Base-by-base conservation (phyloP, 106 monocot genomes). In the Alisma plantagoaquatica region DNA sequence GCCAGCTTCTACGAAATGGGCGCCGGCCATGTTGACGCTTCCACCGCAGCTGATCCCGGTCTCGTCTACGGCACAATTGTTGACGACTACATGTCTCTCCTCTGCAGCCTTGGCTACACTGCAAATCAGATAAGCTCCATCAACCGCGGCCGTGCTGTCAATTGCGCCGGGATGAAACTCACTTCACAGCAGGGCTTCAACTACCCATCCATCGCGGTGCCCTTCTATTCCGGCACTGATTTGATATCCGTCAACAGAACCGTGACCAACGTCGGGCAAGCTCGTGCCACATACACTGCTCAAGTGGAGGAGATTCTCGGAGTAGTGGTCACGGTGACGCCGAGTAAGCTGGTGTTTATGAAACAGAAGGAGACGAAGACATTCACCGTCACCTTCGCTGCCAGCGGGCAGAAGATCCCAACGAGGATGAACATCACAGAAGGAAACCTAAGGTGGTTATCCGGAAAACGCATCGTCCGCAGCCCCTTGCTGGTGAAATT, bases 31-130 rank as follows among this genome's bases (percentile, higher is more conserved):
- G 81, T 88, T 12, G 84, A 78, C 57, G 88, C 84, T 18, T 41
- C 77, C 12, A 60, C 75, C 31, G 84, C 94, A 10, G 43, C 80
- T 23, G 78, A 88, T 44, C 94, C 88, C 15, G 94, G 94, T 2
- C 57, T 96, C 10, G 88, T 89, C 27, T 96, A 70, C 29, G 94
- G 89, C 17, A 78, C 73, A 10, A 67, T 63, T 26, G 53, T 57
- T 29, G 38, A 59, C 1, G 94, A 96, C 45, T 81, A 96, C 73
- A 45, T 84, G 2, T 46, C 69, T 33, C 87, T 87, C 49, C 77
- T 93, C 1, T 93, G 94, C 61, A 61, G 75, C 63, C 72, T 82
- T 10, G 82, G 78, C 7, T 86, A 92, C 70, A 82, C 87, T 42
- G 59, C 74, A 5, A 50, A 76, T 28, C 29, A 56, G 56, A 76